Evolutionary conservation across 192 early-diverging fungal species (phyloP), one percentile per base, ranked within the genome.

Genomic region (Kappamyces sp.): DNA sequence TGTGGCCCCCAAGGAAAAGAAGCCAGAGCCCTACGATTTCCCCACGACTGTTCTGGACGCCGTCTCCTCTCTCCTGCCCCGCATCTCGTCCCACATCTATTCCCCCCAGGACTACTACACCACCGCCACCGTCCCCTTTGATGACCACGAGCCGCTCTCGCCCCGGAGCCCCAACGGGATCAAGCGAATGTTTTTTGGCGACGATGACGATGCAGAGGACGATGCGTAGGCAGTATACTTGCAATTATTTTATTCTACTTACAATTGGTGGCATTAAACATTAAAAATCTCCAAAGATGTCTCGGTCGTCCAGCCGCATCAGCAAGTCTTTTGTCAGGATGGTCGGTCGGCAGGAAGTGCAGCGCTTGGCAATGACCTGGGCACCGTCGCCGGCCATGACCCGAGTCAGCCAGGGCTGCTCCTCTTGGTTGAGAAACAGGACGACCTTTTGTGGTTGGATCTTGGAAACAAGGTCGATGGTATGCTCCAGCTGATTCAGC

Each of bases 41-140:
- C 51, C 47, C 36, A 44, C 55, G 42, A 35, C 32, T 57, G 15
- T 57, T 8, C 34, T 57, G 42, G 55, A 57, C 5, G 5, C 47
- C 4, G 38, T 57, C 5, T 33, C 55, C 6, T 57, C 55, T 2
- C 47, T 57, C 36, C 38, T 57, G 32, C 55, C 55, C 9, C 38
- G 23, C 23, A 23, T 57, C 4, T 44, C 55, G 10, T 44, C 47
- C 7, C 55, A 44, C 31, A 5, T 57, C 5, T 57, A 57, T 40
- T 57, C 55, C 9, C 55, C 55, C 32, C 41, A 57, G 5, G 55
- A 57, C 47, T 23, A 44, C 41, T 57, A 57, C 47, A 35, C 36
- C 32, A 53, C 38, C n/a, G 55, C 41, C 34, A 31, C 47, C 8
- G 31, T 44, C 4, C 47, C 55, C 32, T 44, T 57, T 23, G 55